Conservation (phyloP, 2,329 filamentous ascomycete genomes). For the Dendrostoma leiphaemia region DNA sequence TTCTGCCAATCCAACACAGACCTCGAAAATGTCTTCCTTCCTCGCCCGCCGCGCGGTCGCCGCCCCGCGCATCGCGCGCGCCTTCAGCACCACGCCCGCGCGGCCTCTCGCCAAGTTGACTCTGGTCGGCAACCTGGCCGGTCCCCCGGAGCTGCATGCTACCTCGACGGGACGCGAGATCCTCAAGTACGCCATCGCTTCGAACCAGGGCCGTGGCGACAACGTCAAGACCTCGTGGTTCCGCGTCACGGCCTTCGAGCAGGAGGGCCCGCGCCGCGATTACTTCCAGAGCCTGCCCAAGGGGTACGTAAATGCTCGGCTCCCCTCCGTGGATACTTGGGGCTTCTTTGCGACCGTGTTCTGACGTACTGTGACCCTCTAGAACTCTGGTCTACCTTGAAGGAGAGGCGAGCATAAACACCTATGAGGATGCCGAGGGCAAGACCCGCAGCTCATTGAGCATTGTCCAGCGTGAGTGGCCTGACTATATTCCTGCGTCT, state of each 20-base stretch:
- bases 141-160: conserved; percentile 70
- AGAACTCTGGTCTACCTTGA: conserved; percentile 82
- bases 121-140: conserved; percentile 81
- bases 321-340: no score
- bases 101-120: conserved; percentile 74
- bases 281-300: conserved; percentile 73
- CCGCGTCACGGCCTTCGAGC: conserved; percentile 68
- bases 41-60: conserved; percentile 25
- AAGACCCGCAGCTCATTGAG: conserved; percentile 63
- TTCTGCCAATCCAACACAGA: neutral
- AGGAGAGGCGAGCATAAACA: conserved; percentile 70
- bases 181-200: conserved; percentile 74
- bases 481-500: neutral
- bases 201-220: conserved; percentile 62
- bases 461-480: conserved; percentile 74
- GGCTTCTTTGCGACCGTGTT: no score
- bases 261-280: conserved; percentile 68
- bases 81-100: conserved; percentile 72
- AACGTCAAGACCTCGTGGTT: conserved; percentile 85
- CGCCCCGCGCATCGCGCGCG: conserved; percentile 49
- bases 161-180: conserved; percentile 72
- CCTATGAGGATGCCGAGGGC: conserved; percentile 69
- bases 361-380: conserved; percentile 17
- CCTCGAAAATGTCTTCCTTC: conserved; percentile 22
- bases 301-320: no score